Percentiles rank a stretch among this genome's conserved stretches.
Evolutionary conservation across 257 asterid species (phyloP).

Genomic region (Nicotiana sylvestris): DNA sequence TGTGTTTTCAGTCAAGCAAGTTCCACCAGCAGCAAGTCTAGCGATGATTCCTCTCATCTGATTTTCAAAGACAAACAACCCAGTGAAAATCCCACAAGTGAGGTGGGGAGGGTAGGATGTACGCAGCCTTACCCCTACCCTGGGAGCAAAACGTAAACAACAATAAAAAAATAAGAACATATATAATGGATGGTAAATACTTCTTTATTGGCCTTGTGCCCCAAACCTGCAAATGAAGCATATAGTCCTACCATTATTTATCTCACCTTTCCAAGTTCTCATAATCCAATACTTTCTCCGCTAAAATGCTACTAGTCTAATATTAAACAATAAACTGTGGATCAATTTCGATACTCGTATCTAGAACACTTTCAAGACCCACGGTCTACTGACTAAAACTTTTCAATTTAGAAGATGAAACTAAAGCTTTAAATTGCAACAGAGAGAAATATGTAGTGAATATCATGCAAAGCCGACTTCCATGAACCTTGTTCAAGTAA

Average conservation of each 20-base stretch:
- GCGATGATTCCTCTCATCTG: neutral
- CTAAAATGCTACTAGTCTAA: neutral
- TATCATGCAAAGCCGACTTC: neutral
- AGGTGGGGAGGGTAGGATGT: no score
- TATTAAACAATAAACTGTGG: neutral
- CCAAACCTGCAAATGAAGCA: conserved; percentile 4
- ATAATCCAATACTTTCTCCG: neutral
- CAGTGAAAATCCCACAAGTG: no score
- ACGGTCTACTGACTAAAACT: neutral
- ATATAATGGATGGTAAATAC: neutral
- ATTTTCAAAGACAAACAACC: neutral
- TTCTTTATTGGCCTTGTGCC: neutral
- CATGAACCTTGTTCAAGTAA: neutral
- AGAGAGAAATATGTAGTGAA: neutral
- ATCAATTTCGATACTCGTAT: neutral
- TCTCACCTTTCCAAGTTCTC: neutral
- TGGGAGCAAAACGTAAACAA: neutral
- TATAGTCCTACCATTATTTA: neutral
- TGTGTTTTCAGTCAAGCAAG: neutral
- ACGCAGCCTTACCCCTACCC: no score
- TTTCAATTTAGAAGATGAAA: neutral
- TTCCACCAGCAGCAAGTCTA: neutral
- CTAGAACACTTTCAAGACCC: conserved; percentile 3
- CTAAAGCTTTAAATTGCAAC: neutral
- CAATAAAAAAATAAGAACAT: neutral